Conservation (phyloP, 305 asterid species). For the Solanum hybrid region DNA sequence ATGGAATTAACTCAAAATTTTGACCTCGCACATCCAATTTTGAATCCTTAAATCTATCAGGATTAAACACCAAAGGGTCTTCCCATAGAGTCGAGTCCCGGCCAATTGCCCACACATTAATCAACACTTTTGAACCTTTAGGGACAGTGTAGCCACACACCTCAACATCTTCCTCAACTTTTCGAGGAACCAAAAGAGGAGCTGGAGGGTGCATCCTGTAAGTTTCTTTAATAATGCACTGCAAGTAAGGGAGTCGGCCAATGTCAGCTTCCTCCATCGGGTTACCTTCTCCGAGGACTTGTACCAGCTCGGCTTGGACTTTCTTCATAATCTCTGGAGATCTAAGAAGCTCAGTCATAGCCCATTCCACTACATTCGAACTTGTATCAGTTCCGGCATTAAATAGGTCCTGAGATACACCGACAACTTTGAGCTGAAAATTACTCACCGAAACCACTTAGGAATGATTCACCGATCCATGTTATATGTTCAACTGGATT, state of each 20-base stretch:
- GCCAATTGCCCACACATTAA: neutral
- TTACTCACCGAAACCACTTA: neutral
- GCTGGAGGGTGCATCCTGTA: neutral
- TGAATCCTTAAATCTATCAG: neutral
- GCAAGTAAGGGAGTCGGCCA: neutral
- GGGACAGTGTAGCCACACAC: neutral
- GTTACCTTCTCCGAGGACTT: neutral
- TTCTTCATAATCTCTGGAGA: neutral
- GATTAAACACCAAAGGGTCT: neutral
- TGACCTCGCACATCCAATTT: slow-evolving; percentile 13
- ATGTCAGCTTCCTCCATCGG: neutral
- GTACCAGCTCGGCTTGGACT: neutral
- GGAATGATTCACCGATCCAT: too few species aligned
- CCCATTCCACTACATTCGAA: neutral
- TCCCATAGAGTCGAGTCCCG: neutral
- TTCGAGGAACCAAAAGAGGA: neutral
- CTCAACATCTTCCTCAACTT: neutral
- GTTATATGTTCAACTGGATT: neutral
- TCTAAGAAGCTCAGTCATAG: neutral
- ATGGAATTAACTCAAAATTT: slow-evolving; percentile 29
- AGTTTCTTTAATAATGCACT: neutral
- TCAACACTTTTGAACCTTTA: neutral
- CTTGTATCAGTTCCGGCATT: neutral
- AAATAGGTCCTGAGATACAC: neutral
- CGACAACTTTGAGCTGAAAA: neutral